Conservation (phyloP, 139 green algal genomes). For the Chlamydomonas sphaeroides region DNA sequence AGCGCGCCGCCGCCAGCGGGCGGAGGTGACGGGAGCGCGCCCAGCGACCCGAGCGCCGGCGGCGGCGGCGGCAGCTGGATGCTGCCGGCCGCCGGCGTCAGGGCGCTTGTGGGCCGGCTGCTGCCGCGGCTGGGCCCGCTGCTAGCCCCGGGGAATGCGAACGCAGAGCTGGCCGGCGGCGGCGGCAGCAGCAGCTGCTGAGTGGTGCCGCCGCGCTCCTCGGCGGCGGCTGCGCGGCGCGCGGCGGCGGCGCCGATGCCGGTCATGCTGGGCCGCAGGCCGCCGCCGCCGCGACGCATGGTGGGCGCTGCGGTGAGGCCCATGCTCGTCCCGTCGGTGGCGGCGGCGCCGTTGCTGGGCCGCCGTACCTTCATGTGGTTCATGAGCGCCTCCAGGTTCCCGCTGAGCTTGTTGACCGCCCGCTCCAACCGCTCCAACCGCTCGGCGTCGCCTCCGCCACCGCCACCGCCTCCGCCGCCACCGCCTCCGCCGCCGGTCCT, state of each 20-base stretch:
- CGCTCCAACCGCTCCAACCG: constrained; percentile 29
- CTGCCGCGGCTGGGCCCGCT: not conserved
- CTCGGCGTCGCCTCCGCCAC: not conserved
- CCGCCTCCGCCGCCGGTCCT: not conserved
- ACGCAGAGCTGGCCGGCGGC: not conserved
- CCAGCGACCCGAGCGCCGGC: too few species aligned
- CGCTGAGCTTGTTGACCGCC: not conserved
- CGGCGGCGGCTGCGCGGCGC: not conserved
- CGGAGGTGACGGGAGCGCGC: not conserved
- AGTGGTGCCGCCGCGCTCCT: too few species aligned
- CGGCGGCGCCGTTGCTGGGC: not conserved
- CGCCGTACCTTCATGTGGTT: not conserved
- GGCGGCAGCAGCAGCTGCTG: too few species aligned
- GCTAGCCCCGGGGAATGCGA: not conserved
- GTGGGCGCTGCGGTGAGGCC: too few species aligned
- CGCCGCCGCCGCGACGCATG: too few species aligned
- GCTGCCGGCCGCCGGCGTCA: not conserved
- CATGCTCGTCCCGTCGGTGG: not conserved
- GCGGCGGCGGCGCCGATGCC: not conserved
- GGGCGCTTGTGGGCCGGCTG: constrained; percentile 5
- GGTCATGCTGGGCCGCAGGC: not conserved
- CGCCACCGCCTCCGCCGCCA: not conserved
- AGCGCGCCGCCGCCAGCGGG: not conserved
- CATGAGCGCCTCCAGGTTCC: constrained; percentile 9
- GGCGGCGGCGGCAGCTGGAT: not conserved